phyloP scores from a whole-genome alignment of 2,329 filamentous ascomycete species.

The Apiospora koreana region DNA sequence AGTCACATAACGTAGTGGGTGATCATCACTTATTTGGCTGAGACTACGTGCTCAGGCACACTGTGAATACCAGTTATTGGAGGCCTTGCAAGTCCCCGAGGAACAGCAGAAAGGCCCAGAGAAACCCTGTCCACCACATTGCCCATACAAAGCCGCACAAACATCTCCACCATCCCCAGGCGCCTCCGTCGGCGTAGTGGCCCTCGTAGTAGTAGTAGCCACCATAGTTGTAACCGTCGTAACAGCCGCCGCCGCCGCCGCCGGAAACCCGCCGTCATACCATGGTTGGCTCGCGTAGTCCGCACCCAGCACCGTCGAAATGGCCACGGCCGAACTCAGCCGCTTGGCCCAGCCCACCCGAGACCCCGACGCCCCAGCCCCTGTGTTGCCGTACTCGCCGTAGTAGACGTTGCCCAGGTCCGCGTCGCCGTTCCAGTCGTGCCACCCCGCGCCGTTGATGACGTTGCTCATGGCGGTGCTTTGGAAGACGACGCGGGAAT shows the following conservation, averaged over 20 bases:
- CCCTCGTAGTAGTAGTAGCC: too few species aligned
- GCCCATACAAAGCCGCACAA: background rate
- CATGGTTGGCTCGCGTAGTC: conserved; percentile 21
- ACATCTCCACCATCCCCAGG: background rate
- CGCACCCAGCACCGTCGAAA: conserved; percentile 29
- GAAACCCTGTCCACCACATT: background rate
- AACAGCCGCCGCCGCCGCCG: too few species aligned
- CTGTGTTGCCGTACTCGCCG: conserved; percentile 61
- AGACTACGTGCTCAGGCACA: background rate
- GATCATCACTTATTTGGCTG: fast-evolving
- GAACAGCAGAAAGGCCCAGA: background rate
- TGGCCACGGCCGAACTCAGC: conserved; percentile 36
- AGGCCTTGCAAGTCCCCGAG: background rate
- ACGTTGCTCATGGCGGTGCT: conserved; percentile 52
- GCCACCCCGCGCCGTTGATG: conserved; percentile 62
- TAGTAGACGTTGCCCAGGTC: conserved; percentile 55
- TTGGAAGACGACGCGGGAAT: conserved; percentile 50
- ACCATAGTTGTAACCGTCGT: background rate
- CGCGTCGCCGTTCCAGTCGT: conserved; percentile 52
- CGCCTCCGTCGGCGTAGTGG: background rate
- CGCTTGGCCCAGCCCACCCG: conserved; percentile 46
- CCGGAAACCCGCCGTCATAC: conserved; percentile 22
- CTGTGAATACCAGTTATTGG: background rate
- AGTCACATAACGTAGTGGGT: too few species aligned
- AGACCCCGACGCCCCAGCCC: conserved; percentile 55